Conservation (phyloP, 2,329 filamentous ascomycete genomes). For the Cercospora sp. region DNA sequence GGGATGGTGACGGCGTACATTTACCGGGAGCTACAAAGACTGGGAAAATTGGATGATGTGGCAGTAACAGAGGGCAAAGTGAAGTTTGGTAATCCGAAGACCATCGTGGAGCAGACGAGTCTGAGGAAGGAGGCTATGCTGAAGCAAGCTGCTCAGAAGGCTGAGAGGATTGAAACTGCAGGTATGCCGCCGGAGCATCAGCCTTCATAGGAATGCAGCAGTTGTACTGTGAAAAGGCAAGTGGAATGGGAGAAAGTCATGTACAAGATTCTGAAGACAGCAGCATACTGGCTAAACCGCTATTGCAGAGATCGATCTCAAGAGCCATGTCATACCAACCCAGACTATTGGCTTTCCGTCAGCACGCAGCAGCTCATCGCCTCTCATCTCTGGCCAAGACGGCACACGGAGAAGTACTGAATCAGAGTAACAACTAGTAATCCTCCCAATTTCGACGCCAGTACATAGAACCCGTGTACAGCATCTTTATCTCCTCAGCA, state of each 20-base stretch:
- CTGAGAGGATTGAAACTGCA: constrained; percentile 4
- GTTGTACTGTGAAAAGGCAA: neutral
- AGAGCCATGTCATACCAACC: neutral
- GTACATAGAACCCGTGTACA: neutral
- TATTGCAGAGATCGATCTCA: neutral
- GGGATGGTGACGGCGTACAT: constrained; percentile 65
- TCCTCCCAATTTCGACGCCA: neutral
- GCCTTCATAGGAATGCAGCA: neutral
- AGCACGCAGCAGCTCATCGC: neutral
- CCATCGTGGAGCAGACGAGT: constrained; percentile 40
- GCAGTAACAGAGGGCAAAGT: constrained; percentile 51
- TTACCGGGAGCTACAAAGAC: constrained; percentile 55
- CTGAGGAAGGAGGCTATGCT: constrained; percentile 29
- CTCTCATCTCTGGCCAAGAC: neutral
- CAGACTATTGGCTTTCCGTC: neutral
- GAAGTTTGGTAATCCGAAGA: constrained; percentile 51
- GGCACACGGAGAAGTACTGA: neutral
- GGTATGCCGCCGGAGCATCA: constrained; percentile 14
- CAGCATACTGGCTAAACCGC: neutral
- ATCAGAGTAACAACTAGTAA: neutral
- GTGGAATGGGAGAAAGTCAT: neutral
- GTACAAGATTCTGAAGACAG: neutral
- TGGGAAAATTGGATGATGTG: constrained; percentile 57
- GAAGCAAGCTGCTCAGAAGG: constrained; percentile 18
- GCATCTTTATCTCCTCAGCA: neutral